Evolutionary conservation across 2,329 filamentous ascomycete genomes (phyloP).

Genomic region (Alternaria sp.): DNA sequence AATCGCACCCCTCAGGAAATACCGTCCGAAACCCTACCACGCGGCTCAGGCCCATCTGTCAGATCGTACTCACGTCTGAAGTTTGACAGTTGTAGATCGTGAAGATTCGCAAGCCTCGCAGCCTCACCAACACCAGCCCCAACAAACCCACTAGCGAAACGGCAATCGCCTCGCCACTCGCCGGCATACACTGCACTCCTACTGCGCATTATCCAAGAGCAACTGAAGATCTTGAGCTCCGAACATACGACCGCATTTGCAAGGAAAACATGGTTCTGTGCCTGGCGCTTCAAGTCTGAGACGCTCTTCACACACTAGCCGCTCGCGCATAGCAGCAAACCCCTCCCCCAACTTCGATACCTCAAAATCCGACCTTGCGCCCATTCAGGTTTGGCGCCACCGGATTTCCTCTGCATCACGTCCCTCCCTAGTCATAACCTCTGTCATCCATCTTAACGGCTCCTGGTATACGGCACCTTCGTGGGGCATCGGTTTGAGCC

Average conservation of each 20-base stretch:
- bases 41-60: conserved; percentile 17
- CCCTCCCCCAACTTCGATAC: conserved; percentile 26
- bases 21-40: conserved; percentile 13
- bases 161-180: conserved; percentile 27
- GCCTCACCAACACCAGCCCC: conserved; percentile 2
- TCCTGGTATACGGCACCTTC: conserved; percentile 38
- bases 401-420: conserved; percentile 30
- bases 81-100: neutral
- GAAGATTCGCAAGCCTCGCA: neutral
- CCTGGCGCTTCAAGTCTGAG: conserved; percentile 49
- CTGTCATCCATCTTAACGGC: conserved; percentile 37
- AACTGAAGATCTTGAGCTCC: conserved; percentile 24
- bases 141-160: conserved; percentile 12
- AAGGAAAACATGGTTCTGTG: conserved; percentile 44
- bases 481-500: conserved; percentile 44
- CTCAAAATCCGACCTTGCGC: conserved; percentile 21
- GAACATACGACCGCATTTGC: conserved; percentile 22
- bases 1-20: conserved; percentile 12
- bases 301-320: conserved; percentile 47
- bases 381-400: conserved; percentile 30
- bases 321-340: conserved; percentile 38
- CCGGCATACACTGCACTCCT: conserved; percentile 18
- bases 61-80: neutral
- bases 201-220: conserved; percentile 27
- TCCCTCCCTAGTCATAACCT: conserved; percentile 28